Percentiles rank a stretch among this genome's conserved stretches.
Conservation (phyloP, 2,329 filamentous ascomycete species). For the Epichloe coenophiala region DNA sequence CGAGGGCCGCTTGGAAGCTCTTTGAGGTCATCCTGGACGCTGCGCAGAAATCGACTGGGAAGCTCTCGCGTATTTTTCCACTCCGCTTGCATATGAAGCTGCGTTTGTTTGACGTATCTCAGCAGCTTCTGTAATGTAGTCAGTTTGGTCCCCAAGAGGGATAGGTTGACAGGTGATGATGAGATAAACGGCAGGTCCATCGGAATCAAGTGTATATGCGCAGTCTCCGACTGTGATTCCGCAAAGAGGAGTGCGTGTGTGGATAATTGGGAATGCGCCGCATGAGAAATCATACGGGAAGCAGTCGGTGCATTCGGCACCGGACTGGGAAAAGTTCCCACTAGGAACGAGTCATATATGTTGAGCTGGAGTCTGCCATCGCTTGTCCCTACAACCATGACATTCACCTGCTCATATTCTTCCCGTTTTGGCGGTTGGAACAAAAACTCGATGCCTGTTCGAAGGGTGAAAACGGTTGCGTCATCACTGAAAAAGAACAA, state of each 20-base stretch:
- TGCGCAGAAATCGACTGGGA: slow-evolving; percentile 62
- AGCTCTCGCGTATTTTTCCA: slow-evolving; percentile 75
- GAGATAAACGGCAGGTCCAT: slow-evolving; percentile 76
- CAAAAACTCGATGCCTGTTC: slow-evolving; percentile 54
- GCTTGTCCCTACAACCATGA: slow-evolving; percentile 61
- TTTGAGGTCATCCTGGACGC: slow-evolving; percentile 61
- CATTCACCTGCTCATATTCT: slow-evolving; percentile 62
- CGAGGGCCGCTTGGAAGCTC: slow-evolving; percentile 41
- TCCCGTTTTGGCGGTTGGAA: slow-evolving; percentile 49
- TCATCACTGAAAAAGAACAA: slow-evolving; percentile 26
- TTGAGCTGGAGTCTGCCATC: slow-evolving; percentile 62
- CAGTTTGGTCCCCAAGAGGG: slow-evolving; percentile 72
- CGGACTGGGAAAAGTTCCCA: slow-evolving; percentile 50
- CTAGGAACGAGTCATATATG: slow-evolving; percentile 75
- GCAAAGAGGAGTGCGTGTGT: slow-evolving; percentile 59
- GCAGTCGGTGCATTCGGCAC: slow-evolving; percentile 14
- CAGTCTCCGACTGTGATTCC: slow-evolving; percentile 18
- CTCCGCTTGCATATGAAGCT: slow-evolving; percentile 66
- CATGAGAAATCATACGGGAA: slow-evolving; percentile 40
- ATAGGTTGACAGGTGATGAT: slow-evolving; percentile 65
- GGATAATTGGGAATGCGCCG: slow-evolving; percentile 60
- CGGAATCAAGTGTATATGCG: slow-evolving; percentile 45
- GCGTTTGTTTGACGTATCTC: slow-evolving; percentile 69
- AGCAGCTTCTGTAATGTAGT: slow-evolving; percentile 79
- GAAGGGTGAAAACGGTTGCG: slow-evolving; percentile 53